phyloP scores from a whole-genome alignment of 2,329 filamentous ascomycete genomes.

The Proliferodiscus dingleyae region DNA sequence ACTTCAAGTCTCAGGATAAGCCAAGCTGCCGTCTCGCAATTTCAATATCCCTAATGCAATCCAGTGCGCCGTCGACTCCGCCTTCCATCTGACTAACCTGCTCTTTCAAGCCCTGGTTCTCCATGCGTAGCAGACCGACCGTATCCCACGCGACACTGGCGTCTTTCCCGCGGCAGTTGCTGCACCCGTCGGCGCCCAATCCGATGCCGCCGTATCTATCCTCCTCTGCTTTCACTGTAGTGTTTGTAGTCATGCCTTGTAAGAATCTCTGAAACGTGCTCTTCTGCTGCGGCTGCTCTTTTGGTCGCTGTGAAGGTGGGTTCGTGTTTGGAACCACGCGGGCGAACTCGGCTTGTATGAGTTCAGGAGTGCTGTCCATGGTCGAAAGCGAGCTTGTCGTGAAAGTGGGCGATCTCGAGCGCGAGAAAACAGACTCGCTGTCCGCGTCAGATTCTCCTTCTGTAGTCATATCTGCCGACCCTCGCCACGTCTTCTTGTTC shows the following conservation, averaged over 20 bases:
- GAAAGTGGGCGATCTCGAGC: conserved; percentile 52
- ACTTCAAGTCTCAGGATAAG: too few relatives aligned
- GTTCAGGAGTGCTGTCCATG: conserved; percentile 17
- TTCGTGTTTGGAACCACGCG: conserved; percentile 16
- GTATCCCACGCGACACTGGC: conserved; percentile 61
- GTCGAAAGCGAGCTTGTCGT: conserved; percentile 24
- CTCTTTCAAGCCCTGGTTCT: conserved; percentile 58
- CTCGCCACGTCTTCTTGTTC: conserved; percentile 10
- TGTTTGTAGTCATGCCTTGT: conserved; percentile 36
- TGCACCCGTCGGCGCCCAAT: conserved; percentile 35
- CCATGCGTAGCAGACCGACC: conserved; percentile 54
- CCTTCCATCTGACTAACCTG: conserved; percentile 54
- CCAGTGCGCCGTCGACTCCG: conserved; percentile 56
- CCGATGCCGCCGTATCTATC: conserved; percentile 22
- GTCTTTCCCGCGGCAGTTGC: conserved; percentile 54
- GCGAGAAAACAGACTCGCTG: conserved; percentile 55
- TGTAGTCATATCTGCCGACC: conserved; percentile 44
- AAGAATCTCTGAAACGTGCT: conserved; percentile 46
- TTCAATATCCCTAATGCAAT: too few relatives aligned
- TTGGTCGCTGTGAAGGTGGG: conserved; percentile 23
- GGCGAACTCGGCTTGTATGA: conserved; percentile 18
- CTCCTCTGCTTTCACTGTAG: conserved; percentile 19
- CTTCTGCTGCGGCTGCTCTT: conserved; percentile 33
- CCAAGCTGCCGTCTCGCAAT: too few relatives aligned
- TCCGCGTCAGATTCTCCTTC: conserved; percentile 53